Base-by-base conservation (phyloP, 345 rosid species). In the Streptanthus diversifolius region DNA sequence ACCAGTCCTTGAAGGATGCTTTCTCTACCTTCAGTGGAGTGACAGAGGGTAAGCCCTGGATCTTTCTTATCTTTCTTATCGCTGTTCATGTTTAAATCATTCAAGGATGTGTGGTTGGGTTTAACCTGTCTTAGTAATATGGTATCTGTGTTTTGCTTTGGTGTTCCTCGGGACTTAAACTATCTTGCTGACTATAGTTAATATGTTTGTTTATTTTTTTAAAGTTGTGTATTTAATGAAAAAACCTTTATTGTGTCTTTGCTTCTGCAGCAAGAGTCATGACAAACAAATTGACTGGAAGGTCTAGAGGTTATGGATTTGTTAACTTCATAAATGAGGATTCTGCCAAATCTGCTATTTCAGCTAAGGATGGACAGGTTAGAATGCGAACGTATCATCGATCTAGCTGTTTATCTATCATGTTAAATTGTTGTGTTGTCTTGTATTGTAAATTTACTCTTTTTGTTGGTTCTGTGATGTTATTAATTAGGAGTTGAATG, bases 281-380 rank as follows among this genome's bases (percentile, higher is more conserved):
- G 74, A 68, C 62, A 5, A 88, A 90, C 77, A 86, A 90, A 75
- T 85, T 82, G 9, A 71, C 83, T 10, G 90, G 96, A 27, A 86
- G 80, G 65, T 90, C 93, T 36, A 79, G 88, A 54, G 96, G 91
- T 41, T 90, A 83, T 17, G 96, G 96, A 52, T 88, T 86, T 80
- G 89, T 88, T 39, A 80, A 51, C 55, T 90, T 80, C 49, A 1
- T 63, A 4, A 69, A 41, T 29, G 77, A 44, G 58, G 90, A 88
- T 4, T 68, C 84, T 70, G 96, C 96, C 21, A 84, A 55, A 52
- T 72, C 79, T 39, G 96, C 96, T 11, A 5, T 84, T 59, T 85
- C 88, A 5, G 78, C 85, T 47, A 90, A 88, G 93, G 86, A 88
- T 83, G 91, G 93, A 59, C 86, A 86, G 91, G 96, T 88, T 12